phyloP scores from a whole-genome alignment of 2,329 filamentous ascomycete species.

The Dactylonectria estremocensis region DNA sequence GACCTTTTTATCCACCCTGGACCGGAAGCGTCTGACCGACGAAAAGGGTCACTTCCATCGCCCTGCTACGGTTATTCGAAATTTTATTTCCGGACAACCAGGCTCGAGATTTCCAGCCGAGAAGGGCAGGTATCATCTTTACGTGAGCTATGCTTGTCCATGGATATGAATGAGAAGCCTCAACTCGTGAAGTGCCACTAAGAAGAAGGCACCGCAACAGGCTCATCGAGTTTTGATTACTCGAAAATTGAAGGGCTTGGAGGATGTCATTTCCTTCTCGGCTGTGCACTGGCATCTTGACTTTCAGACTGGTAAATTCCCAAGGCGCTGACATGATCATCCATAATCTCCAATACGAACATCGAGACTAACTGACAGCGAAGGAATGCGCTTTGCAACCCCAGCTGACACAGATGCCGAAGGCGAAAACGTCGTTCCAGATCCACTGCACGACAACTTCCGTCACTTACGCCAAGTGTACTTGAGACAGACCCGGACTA shows the following conservation, averaged over 20 bases:
- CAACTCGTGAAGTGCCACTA: too few species aligned
- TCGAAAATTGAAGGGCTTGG: not conserved
- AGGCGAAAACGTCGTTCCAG: not conserved
- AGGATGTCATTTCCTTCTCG: not conserved
- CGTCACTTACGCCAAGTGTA: not conserved
- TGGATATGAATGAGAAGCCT: slow-evolving; percentile 3
- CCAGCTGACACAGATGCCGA: not conserved
- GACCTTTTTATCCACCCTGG: too few species aligned
- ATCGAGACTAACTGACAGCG: not conserved
- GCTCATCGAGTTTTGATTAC: not conserved
- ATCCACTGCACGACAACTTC: not conserved
- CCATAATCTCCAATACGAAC: not conserved
- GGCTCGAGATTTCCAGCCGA: not conserved
- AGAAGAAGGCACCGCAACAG: too few species aligned
- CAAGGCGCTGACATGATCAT: too few species aligned
- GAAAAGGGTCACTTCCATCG: too few species aligned
- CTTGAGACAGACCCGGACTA: slow-evolving; percentile 1
- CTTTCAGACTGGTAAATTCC: not conserved
- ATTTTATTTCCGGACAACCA: not conserved
- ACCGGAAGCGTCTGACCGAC: too few species aligned
- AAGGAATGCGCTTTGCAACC: not conserved
- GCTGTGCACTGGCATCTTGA: slow-evolving; percentile 3
- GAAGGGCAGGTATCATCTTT: not conserved
- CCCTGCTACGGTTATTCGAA: too few species aligned
- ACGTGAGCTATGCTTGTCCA: not conserved